Evolutionary conservation across 1,284 basidiomycete genomes (phyloP).

Genomic region (Ceratobasidium sp.): DNA sequence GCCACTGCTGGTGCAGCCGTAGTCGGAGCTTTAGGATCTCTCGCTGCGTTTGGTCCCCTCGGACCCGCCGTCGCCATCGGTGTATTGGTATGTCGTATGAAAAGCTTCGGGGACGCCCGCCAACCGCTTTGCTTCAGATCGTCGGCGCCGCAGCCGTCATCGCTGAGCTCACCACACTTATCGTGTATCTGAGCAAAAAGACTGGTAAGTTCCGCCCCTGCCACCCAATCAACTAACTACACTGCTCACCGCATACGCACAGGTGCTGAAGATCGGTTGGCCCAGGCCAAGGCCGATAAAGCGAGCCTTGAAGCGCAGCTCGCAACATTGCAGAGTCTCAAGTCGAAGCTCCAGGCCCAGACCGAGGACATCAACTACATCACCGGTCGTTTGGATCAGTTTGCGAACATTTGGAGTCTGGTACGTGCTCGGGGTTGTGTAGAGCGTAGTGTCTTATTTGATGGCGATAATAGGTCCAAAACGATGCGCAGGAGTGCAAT

Average conservation of each 20-base stretch:
- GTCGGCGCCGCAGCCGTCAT: constrained; percentile 4
- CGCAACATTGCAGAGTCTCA: background rate
- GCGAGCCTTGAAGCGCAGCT: background rate
- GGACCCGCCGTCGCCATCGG: constrained; percentile 12
- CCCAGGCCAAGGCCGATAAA: constrained; percentile 15
- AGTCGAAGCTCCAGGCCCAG: background rate
- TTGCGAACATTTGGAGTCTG: constrained; percentile 20
- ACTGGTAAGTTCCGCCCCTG: constrained; percentile 1
- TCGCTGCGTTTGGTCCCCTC: constrained; percentile 10
- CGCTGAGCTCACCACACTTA: constrained; percentile 6
- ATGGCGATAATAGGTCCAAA: background rate
- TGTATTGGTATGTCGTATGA: background rate
- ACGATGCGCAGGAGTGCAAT: constrained; percentile 11
- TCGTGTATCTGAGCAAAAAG: constrained; percentile 12
- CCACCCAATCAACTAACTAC: background rate
- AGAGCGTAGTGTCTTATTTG: background rate
- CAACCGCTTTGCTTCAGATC: background rate
- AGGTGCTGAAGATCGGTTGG: constrained; percentile 11
- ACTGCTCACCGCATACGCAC: background rate
- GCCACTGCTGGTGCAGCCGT: background rate
- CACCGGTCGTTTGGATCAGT: constrained; percentile 9
- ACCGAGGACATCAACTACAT: constrained; percentile 18
- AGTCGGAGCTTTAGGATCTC: background rate
- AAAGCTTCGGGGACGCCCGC: no score
- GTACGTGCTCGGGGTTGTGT: constrained; percentile 15